Conservation (phyloP, 2,329 filamentous ascomycete genomes). For the Tricladium varicosporioides region DNA sequence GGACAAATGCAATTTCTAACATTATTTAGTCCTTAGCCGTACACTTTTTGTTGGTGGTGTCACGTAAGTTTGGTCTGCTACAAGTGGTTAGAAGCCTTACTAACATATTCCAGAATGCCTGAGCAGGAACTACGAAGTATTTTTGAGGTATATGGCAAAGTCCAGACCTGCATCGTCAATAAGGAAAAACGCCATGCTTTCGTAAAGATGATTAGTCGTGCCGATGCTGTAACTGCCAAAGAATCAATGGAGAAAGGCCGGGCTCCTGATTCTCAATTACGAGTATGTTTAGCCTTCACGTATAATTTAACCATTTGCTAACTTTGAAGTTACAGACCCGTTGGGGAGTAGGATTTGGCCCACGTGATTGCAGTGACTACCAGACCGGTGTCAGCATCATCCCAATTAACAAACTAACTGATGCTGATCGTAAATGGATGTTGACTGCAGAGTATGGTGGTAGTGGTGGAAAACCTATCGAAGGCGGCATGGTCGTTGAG, state of each 20-base stretch:
- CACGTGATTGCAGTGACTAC: constrained; percentile 96
- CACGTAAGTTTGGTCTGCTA: constrained; percentile 56
- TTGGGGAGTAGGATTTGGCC: constrained; percentile 97
- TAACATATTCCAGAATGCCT: constrained; percentile 54
- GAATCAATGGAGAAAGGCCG: constrained; percentile 81
- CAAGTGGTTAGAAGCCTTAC: constrained; percentile 9
- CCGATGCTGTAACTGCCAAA: constrained; percentile 80
- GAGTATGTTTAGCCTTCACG: constrained; percentile 23
- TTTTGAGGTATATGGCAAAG: constrained; percentile 78
- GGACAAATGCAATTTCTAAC: constrained; percentile 19
- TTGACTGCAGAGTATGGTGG: constrained; percentile 90
- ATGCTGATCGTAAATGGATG: constrained; percentile 97
- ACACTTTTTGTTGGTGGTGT: constrained; percentile 97
- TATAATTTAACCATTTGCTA: constrained; percentile 21
- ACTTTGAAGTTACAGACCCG: constrained; percentile 61
- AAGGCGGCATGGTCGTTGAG: constrained; percentile 83
- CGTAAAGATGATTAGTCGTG: constrained; percentile 94
- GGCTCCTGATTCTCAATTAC: constrained; percentile 56
- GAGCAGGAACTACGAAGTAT: constrained; percentile 79
- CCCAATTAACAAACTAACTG: constrained; percentile 86
- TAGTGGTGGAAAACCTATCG: constrained; percentile 78
- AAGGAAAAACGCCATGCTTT: constrained; percentile 97
- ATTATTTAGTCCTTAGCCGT: constrained; percentile 70
- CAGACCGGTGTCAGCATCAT: constrained; percentile 88
- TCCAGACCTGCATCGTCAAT: constrained; percentile 98